Conservation (phyloP, 2,329 filamentous ascomycete species). For the Colletotrichum melonis region DNA sequence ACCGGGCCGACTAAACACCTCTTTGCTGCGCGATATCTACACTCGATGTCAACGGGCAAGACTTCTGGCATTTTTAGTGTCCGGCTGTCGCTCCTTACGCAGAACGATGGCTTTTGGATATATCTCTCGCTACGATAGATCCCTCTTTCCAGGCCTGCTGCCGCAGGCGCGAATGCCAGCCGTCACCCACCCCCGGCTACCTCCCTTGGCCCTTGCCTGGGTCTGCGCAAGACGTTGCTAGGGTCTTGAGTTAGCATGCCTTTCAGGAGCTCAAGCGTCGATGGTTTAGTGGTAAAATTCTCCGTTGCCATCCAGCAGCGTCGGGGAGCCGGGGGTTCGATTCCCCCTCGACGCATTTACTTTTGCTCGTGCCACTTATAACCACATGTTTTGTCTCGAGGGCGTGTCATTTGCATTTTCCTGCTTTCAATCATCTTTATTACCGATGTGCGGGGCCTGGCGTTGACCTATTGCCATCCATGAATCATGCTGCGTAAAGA, state of each 20-base stretch:
- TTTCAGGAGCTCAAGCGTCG: background rate
- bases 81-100: no score
- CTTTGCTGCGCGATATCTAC: no score
- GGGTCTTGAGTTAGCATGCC: rapidly evolving
- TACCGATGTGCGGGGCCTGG: no score
- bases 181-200: no score
- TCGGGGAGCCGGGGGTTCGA: constrained; percentile 2
- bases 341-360: background rate
- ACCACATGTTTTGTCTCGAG: rapidly evolving
- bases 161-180: no score
- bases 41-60: no score
- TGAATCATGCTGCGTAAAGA: constrained; percentile 28
- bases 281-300: constrained; percentile 36
- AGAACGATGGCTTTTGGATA: no score
- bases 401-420: background rate
- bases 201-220: no score
- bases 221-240: rapidly evolving
- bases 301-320: constrained; percentile 30
- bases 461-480: background rate
- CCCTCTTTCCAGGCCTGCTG: no score
- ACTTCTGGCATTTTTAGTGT: no score
- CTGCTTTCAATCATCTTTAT: background rate
- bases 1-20: no score
- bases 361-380: background rate
- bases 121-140: no score